phyloP scores from a whole-genome alignment of 345 rosid genomes.

The Sapria himalayana region DNA sequence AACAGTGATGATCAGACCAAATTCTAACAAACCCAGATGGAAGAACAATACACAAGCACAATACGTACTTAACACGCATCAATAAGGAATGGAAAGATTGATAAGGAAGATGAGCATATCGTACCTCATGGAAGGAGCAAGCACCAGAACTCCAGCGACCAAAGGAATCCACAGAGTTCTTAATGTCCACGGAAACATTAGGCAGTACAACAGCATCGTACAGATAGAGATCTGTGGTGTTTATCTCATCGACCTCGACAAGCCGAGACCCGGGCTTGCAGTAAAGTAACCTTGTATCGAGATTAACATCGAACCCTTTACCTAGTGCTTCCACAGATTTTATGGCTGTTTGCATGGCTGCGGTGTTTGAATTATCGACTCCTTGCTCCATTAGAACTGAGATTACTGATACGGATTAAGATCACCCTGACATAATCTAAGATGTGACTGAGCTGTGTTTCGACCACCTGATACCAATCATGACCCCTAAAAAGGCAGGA shows the following conservation, averaged over 20 bases:
- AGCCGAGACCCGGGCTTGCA: slow-evolving; percentile 39
- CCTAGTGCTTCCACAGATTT: slow-evolving; percentile 50
- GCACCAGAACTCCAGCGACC: slow-evolving; percentile 35
- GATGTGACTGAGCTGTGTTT: too few relatives aligned
- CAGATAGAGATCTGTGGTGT: slow-evolving; percentile 23
- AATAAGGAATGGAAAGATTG: too few relatives aligned
- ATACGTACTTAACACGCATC: too few relatives aligned
- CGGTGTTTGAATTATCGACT: slow-evolving; percentile 12
- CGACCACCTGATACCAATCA: too few relatives aligned
- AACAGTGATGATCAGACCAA: too few relatives aligned
- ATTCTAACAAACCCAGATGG: too few relatives aligned
- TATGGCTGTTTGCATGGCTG: slow-evolving; percentile 31
- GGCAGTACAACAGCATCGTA: slow-evolving; percentile 18
- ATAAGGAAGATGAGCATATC: too few relatives aligned
- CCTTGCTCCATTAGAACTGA: too few relatives aligned
- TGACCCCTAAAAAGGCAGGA: too few relatives aligned
- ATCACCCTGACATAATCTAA: too few relatives aligned
- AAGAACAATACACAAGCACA: too few relatives aligned
- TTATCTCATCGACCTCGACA: slow-evolving; percentile 38
- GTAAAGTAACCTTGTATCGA: slow-evolving; percentile 47
- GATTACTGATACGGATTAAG: too few relatives aligned
- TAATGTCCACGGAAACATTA: slow-evolving; percentile 37
- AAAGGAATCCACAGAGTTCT: slow-evolving; percentile 11
- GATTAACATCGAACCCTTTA: slow-evolving; percentile 55
- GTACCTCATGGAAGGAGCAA: slow-evolving; percentile 31